phyloP scores from a whole-genome alignment of 176 grass and related monocot genomes.

The Carex parvula region DNA sequence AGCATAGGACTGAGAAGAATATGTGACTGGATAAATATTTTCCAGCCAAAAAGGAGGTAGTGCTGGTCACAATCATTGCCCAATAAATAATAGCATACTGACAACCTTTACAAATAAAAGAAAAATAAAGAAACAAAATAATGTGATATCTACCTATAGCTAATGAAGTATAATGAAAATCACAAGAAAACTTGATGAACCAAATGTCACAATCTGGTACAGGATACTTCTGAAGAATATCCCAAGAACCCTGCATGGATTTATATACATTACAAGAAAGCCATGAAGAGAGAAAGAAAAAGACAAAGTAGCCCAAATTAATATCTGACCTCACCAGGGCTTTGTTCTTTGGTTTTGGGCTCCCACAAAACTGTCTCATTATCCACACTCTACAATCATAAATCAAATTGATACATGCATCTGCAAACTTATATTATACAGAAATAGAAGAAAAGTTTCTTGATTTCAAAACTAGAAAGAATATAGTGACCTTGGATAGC shows the following conservation, averaged over 20 bases:
- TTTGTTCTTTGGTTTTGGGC: constrained; percentile 86
- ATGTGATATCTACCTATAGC: constrained; percentile 61
- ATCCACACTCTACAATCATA: constrained; percentile 80
- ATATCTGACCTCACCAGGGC: constrained; percentile 69
- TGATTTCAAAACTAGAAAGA: constrained; percentile 12
- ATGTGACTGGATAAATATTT: neutral
- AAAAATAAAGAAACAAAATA: neutral
- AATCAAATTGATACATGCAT: neutral
- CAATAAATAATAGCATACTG: neutral
- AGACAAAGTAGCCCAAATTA: neutral
- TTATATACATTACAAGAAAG: constrained; percentile 21
- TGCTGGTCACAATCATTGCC: neutral
- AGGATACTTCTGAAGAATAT: constrained; percentile 98
- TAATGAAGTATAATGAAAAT: constrained; percentile 91
- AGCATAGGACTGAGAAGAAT: neutral
- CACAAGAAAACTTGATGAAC: constrained; percentile 99
- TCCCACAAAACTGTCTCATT: constrained; percentile 96
- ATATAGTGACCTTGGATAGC: constrained; percentile 67
- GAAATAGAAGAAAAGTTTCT: neutral
- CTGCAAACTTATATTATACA: neutral
- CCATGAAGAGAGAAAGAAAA: constrained; percentile 12
- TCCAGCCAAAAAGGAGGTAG: neutral
- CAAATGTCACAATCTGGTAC: constrained; percentile 93
- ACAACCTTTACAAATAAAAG: neutral
- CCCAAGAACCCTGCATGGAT: constrained; percentile 54